These are phyloP conservation scores for Jimgerdemannia flammicorona DNA, from an alignment of 192 early-diverging fungal genomes.

Conservation along the genomic window DNA sequence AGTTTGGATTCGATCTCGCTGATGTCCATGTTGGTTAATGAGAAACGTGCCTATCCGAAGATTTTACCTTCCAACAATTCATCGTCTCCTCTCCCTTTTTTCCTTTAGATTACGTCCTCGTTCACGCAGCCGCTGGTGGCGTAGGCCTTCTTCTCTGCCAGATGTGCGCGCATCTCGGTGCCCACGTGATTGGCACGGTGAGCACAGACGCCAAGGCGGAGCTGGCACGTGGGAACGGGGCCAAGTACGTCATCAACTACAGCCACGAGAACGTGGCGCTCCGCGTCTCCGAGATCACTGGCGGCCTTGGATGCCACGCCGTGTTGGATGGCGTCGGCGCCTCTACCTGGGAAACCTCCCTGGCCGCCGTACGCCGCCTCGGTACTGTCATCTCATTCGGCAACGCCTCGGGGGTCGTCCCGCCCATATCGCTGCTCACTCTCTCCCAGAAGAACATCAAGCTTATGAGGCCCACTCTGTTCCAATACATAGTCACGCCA, in stretches of 20 bases:
- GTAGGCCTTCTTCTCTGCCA: constrained; percentile 80
- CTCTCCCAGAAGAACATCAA: constrained; percentile 69
- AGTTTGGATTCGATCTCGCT: constrained; percentile 4
- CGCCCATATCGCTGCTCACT: constrained; percentile 43
- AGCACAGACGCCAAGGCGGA: constrained; percentile 69
- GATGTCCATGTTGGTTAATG: constrained; percentile 5
- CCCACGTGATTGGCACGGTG: constrained; percentile 84
- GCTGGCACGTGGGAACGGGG: constrained; percentile 55
- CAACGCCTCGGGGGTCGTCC: constrained; percentile 79
- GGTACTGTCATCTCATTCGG: constrained; percentile 85
- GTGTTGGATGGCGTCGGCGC: constrained; percentile 94
- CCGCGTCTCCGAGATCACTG: constrained; percentile 70
- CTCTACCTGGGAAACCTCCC: constrained; percentile 71
- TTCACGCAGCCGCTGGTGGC: constrained; percentile 91
- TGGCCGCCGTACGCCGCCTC: constrained; percentile 56
- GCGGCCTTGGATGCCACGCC: constrained; percentile 69
- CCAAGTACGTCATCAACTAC: constrained; percentile 74
- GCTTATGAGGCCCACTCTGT: constrained; percentile 71
- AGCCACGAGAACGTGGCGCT: constrained; percentile 58
- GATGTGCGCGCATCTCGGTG: constrained; percentile 70
- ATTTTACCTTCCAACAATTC: not conserved
- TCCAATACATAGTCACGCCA: constrained; percentile 60
- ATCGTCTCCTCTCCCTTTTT: not conserved
- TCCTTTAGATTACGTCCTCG: constrained; percentile 65
- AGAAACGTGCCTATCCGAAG: too few species aligned